Conservation (phyloP, 805 yeast species). For the Candida boidinii region DNA sequence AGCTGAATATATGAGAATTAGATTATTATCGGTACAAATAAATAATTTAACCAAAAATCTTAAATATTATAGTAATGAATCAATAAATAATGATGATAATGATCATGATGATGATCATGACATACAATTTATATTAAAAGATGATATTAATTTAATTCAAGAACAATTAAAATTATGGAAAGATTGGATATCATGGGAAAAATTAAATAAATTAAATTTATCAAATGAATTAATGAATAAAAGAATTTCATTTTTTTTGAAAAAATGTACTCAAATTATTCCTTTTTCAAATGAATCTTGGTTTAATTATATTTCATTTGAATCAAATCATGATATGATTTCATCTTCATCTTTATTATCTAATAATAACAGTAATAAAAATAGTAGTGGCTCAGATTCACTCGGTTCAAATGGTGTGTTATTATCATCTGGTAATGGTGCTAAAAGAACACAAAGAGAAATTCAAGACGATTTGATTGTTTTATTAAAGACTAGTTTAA, state of each 20-base stretch:
- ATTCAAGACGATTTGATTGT: constrained; percentile 26
- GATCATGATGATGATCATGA: no score
- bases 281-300: constrained; percentile 68
- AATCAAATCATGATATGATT: no score
- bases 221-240: constrained; percentile 38
- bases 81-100: background rate
- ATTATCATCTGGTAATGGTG: no score
- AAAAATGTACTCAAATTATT: constrained; percentile 54
- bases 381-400: no score
- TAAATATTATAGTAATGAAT: constrained; percentile 7
- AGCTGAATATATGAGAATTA: constrained; percentile 78
- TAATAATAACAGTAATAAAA: constrained; percentile 8
- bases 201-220: constrained; percentile 56
- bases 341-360: no score
- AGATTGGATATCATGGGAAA: constrained; percentile 76
- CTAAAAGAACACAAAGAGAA: background rate
- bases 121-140: no score
- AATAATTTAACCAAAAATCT: constrained; percentile 36
- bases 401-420: no score
- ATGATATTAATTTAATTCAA: constrained; percentile 9
- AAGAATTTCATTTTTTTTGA: constrained; percentile 65
- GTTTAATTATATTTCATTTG: constrained; percentile 42
- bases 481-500: constrained; percentile 44
- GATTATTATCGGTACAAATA: constrained; percentile 70
- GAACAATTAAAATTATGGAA: constrained; percentile 53